Evolutionary conservation across 2,329 filamentous ascomycete genomes (phyloP).

Genomic region (Paramyrothecium roridum): DNA sequence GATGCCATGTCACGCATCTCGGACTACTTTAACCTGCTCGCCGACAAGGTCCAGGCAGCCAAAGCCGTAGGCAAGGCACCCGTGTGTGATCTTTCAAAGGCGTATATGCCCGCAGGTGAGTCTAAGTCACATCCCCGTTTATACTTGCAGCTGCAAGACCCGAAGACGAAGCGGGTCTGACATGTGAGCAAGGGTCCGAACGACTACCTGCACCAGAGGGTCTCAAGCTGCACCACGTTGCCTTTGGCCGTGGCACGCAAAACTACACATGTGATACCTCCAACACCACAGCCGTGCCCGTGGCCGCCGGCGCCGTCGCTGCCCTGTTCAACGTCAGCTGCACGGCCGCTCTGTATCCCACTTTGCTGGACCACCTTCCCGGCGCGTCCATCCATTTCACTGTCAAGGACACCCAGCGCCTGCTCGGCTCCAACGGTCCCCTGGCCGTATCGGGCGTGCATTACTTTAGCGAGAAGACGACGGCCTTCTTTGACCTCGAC

Average conservation of each 20-base stretch:
- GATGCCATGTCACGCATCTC: slow-evolving; percentile 46
- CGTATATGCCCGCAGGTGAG: slow-evolving; percentile 48
- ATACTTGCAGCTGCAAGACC: slow-evolving; percentile 2
- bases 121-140: slow-evolving; percentile 5
- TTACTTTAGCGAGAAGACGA: slow-evolving; percentile 70
- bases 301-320: slow-evolving; percentile 70
- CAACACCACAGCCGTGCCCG: slow-evolving; percentile 59
- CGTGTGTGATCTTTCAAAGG: slow-evolving; percentile 52
- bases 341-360: slow-evolving; percentile 66
- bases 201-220: slow-evolving; percentile 62
- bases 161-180: slow-evolving; percentile 17
- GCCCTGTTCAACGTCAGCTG: slow-evolving; percentile 87
- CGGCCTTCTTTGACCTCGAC: slow-evolving; percentile 79
- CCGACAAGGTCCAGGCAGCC: slow-evolving; percentile 48
- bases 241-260: slow-evolving; percentile 83
- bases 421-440: slow-evolving; percentile 38
- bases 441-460: slow-evolving; percentile 71
- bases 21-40: slow-evolving; percentile 59
- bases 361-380: slow-evolving; percentile 63
- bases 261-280: slow-evolving; percentile 82
- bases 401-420: slow-evolving; percentile 38
- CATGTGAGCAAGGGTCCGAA: slow-evolving; percentile 42
- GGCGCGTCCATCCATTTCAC: slow-evolving; percentile 66
- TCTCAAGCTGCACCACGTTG: slow-evolving; percentile 70
- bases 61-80: slow-evolving; percentile 38